Conservation (phyloP, 192 early-diverging fungal genomes). For the Coemansia biformis region DNA sequence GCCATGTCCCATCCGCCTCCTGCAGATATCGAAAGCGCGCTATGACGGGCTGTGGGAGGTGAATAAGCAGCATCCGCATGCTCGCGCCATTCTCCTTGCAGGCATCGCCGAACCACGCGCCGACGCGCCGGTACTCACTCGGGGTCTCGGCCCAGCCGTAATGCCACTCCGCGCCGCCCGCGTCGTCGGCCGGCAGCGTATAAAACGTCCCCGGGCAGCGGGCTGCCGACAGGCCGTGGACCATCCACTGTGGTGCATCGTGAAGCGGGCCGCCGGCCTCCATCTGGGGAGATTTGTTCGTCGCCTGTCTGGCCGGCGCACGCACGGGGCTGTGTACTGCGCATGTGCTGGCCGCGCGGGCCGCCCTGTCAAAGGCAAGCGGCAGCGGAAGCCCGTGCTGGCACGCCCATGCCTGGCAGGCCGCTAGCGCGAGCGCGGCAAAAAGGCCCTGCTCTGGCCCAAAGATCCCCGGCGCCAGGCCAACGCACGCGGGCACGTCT, state of each 20-base stretch:
- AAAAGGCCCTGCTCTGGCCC: conserved; percentile 29
- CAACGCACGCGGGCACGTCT: conserved; percentile 15
- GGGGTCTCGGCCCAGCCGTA: conserved; percentile 45
- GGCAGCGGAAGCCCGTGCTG: conserved; percentile 18
- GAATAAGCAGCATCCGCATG: conserved; percentile 32
- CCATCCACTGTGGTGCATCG: conserved; percentile 37
- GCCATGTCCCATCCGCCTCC: conserved; percentile 16
- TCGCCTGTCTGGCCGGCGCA: conserved; percentile 8
- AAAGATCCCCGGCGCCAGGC: conserved; percentile 25
- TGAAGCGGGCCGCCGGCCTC: conserved; percentile 6
- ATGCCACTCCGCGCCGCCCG: conserved; percentile 26
- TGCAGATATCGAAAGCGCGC: conserved; percentile 9
- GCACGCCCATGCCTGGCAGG: conserved; percentile 38
- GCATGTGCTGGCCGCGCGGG: conserved; percentile 16
- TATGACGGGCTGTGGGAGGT: conserved; percentile 38
- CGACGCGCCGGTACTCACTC: conserved; percentile 22
- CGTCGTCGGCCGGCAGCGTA: conserved; percentile 8
- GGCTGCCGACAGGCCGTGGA: conserved; percentile 29
- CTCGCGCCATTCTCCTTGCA: conserved; percentile 5
- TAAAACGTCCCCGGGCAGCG: conserved; percentile 23
- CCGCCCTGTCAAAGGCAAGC: conserved; percentile 23
- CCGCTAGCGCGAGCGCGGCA: conserved; percentile 32
- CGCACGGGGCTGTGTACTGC: conserved; percentile 23
- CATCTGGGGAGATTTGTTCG: conserved; percentile 17
- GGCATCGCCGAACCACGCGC: conserved; percentile 26